Percentiles rank a stretch among this genome's conserved stretches.
Conservation (phyloP, 1,284 basidiomycete species). For the Cutaneotrichosporon dermatis region DNA sequence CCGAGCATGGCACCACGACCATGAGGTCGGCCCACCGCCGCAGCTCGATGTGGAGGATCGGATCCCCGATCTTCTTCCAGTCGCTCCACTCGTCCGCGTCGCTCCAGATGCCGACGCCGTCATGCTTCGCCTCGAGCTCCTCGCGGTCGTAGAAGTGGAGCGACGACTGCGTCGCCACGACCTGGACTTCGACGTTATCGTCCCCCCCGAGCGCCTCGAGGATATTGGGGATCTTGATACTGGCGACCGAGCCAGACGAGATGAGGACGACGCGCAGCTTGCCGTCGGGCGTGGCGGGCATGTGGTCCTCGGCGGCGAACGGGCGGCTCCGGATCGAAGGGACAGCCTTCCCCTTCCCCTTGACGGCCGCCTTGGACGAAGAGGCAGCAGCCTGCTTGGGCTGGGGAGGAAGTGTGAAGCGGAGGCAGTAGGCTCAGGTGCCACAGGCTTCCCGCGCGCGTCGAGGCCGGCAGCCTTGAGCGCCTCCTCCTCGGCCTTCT, state of each 20-base stretch:
- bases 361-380: too few species aligned
- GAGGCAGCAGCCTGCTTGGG: too few species aligned
- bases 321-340: conserved; percentile 13
- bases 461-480: neutral
- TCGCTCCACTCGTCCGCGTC: conserved; percentile 86
- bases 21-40: conserved; percentile 94
- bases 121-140: conserved; percentile 48
- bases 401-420: too few species aligned
- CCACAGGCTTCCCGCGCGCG: neutral
- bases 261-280: conserved; percentile 70
- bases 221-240: conserved; percentile 87
- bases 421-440: too few species aligned
- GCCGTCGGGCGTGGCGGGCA: conserved; percentile 33
- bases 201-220: conserved; percentile 61
- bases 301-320: conserved; percentile 34
- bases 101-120: conserved; percentile 70
- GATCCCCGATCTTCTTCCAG: conserved; percentile 74
- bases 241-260: conserved; percentile 88
- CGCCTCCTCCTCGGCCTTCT: conserved; percentile 2
- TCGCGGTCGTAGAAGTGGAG: conserved; percentile 70
- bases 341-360: neutral
- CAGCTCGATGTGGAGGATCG: conserved; percentile 93
- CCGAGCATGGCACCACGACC: conserved; percentile 88
- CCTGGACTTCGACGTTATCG: conserved; percentile 69
- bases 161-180: conserved; percentile 74